phyloP scores from a whole-genome alignment of 305 asterid genomes.

The Euphrasia arctica region DNA sequence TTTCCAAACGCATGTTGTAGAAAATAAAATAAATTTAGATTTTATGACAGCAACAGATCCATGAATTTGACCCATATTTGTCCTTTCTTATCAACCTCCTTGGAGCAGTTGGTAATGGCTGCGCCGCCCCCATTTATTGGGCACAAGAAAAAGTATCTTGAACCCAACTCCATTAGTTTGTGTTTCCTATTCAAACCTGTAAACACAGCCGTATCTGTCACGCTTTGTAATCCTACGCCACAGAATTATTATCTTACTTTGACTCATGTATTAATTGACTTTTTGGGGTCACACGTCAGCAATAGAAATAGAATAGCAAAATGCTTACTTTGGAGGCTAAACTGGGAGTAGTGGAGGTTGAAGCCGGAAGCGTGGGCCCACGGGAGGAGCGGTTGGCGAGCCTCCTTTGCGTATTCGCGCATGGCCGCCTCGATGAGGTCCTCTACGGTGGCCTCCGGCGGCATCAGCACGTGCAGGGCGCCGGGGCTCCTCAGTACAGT shows the following conservation, averaged over 20 bases:
- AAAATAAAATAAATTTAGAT: too few relatives aligned
- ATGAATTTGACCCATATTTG: constrained; percentile 62
- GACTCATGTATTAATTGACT: neutral
- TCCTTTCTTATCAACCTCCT: constrained; percentile 48
- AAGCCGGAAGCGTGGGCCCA: constrained; percentile 41
- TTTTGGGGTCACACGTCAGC: too few relatives aligned
- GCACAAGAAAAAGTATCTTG: constrained; percentile 82
- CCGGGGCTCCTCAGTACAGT: constrained; percentile 79
- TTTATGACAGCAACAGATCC: constrained; percentile 48
- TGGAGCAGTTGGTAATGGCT: constrained; percentile 38
- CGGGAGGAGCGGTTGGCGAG: constrained; percentile 53
- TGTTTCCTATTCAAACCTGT: constrained; percentile 61
- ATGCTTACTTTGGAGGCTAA: constrained; percentile 76
- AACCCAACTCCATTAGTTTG: constrained; percentile 56
- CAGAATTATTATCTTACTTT: neutral
- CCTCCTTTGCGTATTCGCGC: constrained; percentile 66
- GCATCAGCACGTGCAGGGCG: constrained; percentile 53
- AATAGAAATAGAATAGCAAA: neutral
- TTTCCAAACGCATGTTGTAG: too few relatives aligned
- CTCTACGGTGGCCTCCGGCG: constrained; percentile 69
- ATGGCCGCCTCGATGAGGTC: constrained; percentile 66
- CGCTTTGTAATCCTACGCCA: neutral
- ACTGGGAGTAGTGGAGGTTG: constrained; percentile 89
- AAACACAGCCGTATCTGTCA: neutral
- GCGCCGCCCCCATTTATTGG: constrained; percentile 26